These are phyloP conservation scores for Wilcoxina mikolae DNA, from an alignment of 495 filamentous ascomycete genomes.

Conservation along the genomic window DNA sequence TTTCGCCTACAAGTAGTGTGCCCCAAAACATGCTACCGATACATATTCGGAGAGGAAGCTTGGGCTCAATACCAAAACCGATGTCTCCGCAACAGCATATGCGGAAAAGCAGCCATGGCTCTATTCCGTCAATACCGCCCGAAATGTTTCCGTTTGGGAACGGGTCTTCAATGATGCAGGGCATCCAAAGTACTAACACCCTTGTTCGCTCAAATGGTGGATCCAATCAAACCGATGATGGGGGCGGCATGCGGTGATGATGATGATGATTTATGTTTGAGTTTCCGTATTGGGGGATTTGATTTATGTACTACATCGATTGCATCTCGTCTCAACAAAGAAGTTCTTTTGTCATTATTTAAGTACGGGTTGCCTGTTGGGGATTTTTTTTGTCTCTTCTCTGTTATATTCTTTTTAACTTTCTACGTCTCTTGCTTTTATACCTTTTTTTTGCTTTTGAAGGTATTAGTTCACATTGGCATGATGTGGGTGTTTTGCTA, in stretches of 20 bases:
- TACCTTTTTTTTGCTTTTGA: no score
- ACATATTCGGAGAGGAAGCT: background rate
- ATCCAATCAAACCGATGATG: background rate
- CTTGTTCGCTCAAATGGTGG: background rate
- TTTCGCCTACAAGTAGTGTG: background rate
- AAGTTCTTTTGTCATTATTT: no score
- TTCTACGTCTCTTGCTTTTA: no score
- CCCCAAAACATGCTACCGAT: background rate
- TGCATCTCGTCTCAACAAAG: no score
- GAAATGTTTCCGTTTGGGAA: background rate
- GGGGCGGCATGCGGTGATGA: background rate
- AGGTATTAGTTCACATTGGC: no score
- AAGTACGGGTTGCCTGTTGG: no score
- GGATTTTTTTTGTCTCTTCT: no score
- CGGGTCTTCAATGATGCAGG: background rate
- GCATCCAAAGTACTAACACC: background rate
- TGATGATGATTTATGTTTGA: no score
- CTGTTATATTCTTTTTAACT: no score
- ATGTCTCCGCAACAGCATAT: conserved; percentile 23
- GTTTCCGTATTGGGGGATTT: no score
- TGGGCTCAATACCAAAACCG: conserved; percentile 22
- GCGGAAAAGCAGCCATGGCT: conserved; percentile 3
- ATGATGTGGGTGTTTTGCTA: no score
- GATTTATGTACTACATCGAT: no score
- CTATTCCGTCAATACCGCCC: background rate